Evolutionary conservation across 2,329 filamentous ascomycete species (phyloP).

Genomic region (Aspergillus sp.): DNA sequence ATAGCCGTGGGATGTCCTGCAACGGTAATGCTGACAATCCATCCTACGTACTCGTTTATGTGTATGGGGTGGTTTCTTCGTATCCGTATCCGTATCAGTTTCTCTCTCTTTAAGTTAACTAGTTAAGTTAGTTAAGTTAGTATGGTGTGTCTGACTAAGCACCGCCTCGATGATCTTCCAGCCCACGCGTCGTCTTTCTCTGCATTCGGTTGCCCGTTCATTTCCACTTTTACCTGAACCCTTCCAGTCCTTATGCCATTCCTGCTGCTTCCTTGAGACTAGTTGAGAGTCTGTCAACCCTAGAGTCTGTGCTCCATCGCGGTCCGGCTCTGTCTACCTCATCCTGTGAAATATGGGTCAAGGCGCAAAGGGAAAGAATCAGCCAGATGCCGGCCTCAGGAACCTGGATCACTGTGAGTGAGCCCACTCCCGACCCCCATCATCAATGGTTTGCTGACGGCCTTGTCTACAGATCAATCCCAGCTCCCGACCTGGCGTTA

Average conservation of each 20-base stretch:
- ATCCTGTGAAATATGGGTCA: constrained; percentile 26
- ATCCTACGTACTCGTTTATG: too few species aligned
- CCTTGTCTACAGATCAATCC: constrained; percentile 60
- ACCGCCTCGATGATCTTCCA: too few species aligned
- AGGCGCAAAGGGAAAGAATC: constrained; percentile 25
- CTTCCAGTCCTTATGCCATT: background rate
- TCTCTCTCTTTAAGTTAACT: too few species aligned
- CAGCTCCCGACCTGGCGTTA: constrained; percentile 86
- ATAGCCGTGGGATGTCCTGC: too few species aligned
- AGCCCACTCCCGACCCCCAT: constrained; percentile 7
- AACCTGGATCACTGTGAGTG: constrained; percentile 63
- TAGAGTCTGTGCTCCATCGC: background rate
- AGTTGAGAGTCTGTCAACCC: background rate
- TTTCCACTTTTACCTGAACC: constrained; percentile 1
- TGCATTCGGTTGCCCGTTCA: too few species aligned
- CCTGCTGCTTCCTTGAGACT: background rate
- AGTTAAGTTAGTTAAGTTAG: too few species aligned
- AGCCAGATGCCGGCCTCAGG: constrained; percentile 59
- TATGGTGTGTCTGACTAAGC: too few species aligned
- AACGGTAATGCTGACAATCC: too few species aligned
- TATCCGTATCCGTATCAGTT: too few species aligned
- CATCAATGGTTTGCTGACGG: constrained; percentile 1
- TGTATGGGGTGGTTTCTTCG: too few species aligned
- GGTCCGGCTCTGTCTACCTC: background rate
- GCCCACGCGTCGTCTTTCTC: too few species aligned